Conservation (phyloP, 2,329 filamentous ascomycete genomes). For the Scopulariopsis brevicaulis region DNA sequence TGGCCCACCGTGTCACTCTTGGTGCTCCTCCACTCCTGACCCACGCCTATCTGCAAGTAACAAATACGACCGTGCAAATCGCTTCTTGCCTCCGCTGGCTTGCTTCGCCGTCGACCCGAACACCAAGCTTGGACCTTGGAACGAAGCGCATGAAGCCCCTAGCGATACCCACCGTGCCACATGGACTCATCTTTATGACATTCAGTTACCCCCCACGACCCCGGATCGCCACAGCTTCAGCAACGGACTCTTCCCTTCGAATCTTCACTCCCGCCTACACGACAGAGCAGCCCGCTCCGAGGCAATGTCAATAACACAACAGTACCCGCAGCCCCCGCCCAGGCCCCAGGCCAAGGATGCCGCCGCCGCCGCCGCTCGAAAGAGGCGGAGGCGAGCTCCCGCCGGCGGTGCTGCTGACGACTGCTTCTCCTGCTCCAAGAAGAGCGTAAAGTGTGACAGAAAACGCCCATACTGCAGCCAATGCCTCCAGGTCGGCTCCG, state of each 20-base stretch:
- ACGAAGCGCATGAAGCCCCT: background rate
- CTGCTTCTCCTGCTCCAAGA: conserved; percentile 86
- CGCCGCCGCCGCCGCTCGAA: conserved; percentile 38
- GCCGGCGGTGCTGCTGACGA: conserved; percentile 85
- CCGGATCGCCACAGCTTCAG: background rate
- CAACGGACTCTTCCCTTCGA: background rate
- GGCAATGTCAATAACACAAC: conserved; percentile 33
- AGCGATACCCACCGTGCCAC: background rate
- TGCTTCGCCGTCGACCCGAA: background rate
- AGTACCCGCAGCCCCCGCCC: conserved; percentile 24
- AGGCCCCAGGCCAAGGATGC: conserved; percentile 32
- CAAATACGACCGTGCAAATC: background rate
- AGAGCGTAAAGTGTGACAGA: conserved; percentile 77
- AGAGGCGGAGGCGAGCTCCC: conserved; percentile 79
- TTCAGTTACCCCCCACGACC: background rate
- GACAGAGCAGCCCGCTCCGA: background rate
- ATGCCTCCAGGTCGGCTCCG: conserved; percentile 82
- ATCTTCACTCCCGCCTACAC: background rate
- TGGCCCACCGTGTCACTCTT: background rate
- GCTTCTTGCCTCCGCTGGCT: background rate
- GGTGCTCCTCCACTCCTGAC: background rate
- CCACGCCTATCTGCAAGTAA: background rate
- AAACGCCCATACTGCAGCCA: conserved; percentile 89
- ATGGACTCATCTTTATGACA: background rate
- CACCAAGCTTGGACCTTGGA: background rate